Percentiles rank a stretch among this genome's conserved stretches.
These are phyloP conservation scores for Cordyceps farinosa DNA, from an alignment of 2,329 filamentous ascomycete genomes.

Conservation along the genomic window DNA sequence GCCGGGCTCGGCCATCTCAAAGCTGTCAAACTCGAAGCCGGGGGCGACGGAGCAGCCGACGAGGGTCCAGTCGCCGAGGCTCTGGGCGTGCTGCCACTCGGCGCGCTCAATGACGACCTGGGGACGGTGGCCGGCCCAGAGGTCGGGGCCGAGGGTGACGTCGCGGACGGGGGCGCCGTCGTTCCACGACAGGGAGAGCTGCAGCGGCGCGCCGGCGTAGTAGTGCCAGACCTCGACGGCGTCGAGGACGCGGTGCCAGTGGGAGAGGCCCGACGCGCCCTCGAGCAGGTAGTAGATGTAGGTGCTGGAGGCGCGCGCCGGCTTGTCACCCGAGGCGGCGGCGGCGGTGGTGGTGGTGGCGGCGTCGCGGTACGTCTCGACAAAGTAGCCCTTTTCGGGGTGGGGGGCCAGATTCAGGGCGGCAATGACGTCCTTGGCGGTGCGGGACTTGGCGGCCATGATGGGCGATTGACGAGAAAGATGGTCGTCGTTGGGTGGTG, in stretches of 20 bases:
- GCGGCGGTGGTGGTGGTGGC: slow-evolving; percentile 23
- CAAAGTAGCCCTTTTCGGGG: slow-evolving; percentile 47
- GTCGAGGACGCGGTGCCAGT: slow-evolving; percentile 49
- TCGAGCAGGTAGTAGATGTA: slow-evolving; percentile 53
- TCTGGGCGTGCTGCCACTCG: slow-evolving; percentile 46
- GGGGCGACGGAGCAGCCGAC: slow-evolving; percentile 37
- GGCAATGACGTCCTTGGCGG: slow-evolving; percentile 42
- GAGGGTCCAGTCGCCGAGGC: slow-evolving; percentile 46
- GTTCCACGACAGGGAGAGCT: slow-evolving; percentile 41
- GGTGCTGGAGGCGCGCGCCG: slow-evolving; percentile 42
- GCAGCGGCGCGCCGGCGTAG: slow-evolving; percentile 50
- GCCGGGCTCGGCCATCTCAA: slow-evolving; percentile 30
- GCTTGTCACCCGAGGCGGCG: slow-evolving; percentile 44
- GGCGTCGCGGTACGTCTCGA: slow-evolving; percentile 44
- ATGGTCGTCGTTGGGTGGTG: background rate
- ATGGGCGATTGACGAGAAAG: background rate
- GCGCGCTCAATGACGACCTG: slow-evolving; percentile 39
- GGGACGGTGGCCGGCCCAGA: slow-evolving; percentile 41
- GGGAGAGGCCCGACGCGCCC: slow-evolving; percentile 38
- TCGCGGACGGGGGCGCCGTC: slow-evolving; percentile 37
- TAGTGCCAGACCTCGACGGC: slow-evolving; percentile 51
- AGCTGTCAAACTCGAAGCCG: slow-evolving; percentile 27
- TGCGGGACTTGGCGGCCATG: slow-evolving; percentile 24
- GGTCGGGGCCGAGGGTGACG: slow-evolving; percentile 39
- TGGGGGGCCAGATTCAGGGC: slow-evolving; percentile 41